Evolutionary conservation across 2,329 filamentous ascomycete species (phyloP).

Genomic region (Nothophoma quercina): DNA sequence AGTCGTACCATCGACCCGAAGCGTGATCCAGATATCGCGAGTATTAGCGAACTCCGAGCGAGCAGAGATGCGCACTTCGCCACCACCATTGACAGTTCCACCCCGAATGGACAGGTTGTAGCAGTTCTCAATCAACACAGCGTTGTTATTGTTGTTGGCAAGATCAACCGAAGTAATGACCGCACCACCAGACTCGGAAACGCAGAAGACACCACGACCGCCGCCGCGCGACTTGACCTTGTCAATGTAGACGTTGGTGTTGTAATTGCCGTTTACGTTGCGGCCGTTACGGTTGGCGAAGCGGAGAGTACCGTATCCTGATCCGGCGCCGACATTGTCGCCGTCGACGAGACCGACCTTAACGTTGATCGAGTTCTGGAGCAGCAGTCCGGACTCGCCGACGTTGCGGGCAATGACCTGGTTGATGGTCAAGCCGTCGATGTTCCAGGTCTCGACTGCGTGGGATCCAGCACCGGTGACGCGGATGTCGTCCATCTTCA

Average conservation of each 20-base stretch:
- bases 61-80: constrained; percentile 63
- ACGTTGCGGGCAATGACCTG: constrained; percentile 62
- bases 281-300: constrained; percentile 66
- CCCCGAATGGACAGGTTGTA: constrained; percentile 62
- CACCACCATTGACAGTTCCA: constrained; percentile 62
- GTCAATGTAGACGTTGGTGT: constrained; percentile 62
- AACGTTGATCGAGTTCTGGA: constrained; percentile 63
- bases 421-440: constrained; percentile 61
- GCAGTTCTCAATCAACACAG: constrained; percentile 67
- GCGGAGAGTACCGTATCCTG: constrained; percentile 64
- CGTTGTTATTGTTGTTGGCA: constrained; percentile 63
- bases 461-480: constrained; percentile 64
- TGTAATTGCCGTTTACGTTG: constrained; percentile 58
- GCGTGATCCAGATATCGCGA: constrained; percentile 59
- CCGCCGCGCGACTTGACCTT: constrained; percentile 64
- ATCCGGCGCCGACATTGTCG: constrained; percentile 61
- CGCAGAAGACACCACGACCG: constrained; percentile 65
- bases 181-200: constrained; percentile 63
- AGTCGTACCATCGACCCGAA: constrained; percentile 59
- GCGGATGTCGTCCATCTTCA: constrained; percentile 61
- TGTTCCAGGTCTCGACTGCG: constrained; percentile 68
- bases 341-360: constrained; percentile 64
- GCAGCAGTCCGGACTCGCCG: constrained; percentile 64
- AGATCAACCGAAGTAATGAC: constrained; percentile 61
- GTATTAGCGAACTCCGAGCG: constrained; percentile 64